Evolutionary conservation across 202 grass and related monocot species (phyloP).

Genomic region (Cymbopogon flexuosus): DNA sequence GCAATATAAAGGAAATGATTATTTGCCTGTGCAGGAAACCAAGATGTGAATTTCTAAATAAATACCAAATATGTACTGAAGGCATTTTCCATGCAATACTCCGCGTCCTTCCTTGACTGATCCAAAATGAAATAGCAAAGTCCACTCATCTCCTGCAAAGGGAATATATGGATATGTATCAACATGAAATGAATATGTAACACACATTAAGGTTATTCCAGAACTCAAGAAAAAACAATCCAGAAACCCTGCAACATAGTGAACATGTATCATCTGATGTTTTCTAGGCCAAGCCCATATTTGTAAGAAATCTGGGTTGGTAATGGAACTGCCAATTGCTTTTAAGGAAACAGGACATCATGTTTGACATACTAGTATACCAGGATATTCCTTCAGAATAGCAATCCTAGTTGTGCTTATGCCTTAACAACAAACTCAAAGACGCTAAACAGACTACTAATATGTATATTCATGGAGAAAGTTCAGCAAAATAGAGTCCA

Average conservation of each 20-base stretch:
- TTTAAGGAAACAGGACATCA: slow-evolving; percentile 7
- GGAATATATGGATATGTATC: not conserved
- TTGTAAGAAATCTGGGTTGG: not conserved
- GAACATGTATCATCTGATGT: slow-evolving; percentile 12
- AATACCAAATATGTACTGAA: slow-evolving; percentile 89
- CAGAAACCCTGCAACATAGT: slow-evolving; percentile 6
- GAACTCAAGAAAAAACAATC: slow-evolving; percentile 5
- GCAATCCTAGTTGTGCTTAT: not conserved
- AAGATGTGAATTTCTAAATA: slow-evolving; percentile 16
- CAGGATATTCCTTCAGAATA: not conserved
- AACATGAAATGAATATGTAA: slow-evolving; percentile 18
- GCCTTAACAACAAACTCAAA: not conserved
- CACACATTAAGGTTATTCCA: not conserved
- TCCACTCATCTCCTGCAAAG: slow-evolving; percentile 88
- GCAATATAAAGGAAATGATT: not conserved
- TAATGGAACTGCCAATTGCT: slow-evolving; percentile 2
- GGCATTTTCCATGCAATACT: slow-evolving; percentile 97
- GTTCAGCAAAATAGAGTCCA: not conserved
- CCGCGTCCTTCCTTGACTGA: slow-evolving; percentile 93
- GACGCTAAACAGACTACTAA: not conserved
- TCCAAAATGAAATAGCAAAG: slow-evolving; percentile 98
- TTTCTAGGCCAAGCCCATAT: not conserved
- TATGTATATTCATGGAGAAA: slow-evolving; percentile 1
- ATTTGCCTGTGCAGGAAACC: slow-evolving; percentile 21
- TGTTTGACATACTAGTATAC: not conserved